Base-by-base conservation (phyloP, 2,329 filamentous ascomycete genomes). In the Arthroderma sp. region DNA sequence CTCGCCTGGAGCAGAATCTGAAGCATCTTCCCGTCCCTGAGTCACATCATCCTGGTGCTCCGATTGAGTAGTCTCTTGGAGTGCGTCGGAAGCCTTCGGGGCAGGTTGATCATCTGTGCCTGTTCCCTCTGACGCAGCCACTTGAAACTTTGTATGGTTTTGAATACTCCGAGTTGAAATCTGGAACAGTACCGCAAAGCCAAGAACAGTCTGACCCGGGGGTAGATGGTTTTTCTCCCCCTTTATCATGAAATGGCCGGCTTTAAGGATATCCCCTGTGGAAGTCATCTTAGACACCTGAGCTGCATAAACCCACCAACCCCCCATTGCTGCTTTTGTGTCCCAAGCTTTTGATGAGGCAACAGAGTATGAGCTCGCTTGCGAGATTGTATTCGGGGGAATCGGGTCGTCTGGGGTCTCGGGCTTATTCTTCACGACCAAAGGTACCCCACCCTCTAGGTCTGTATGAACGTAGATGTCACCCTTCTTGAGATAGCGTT, bases 391-490 rank as follows among this genome's bases (percentile, higher is more conserved):
- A 1, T 88, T 88, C 0, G 93, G 93, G 2, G 93, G 89, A 25
- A 98, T 91, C 0, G 91, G 90, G 0, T 88, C 87, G 69, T 94
- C 86, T 0, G 87, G 82, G 0, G 82, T 87, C 35, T 80, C 81
- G 0, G 84, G 79, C 57, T 87, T 87, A 70, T 97, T 97, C 74
- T 95, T 95, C 67, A 98, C 85, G 57, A 98, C 79, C 56, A 96
- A 83, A n/a, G 82, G 85, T 0, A 88, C 81, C 0, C 93, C 90
- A 23, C 89, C 91, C 56, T 87, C 81, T 13, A 96, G 73, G 67
- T 97, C 91, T 0, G 93, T 91, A 66, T 96, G 88, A 4, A 95
- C 86, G 66, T 94, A 97, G 5, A 95, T 75, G 66, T 98, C 93
- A 3, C 91, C 93, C 66, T 89, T 94, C 62, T 85, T 86, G 47